Evolutionary conservation across 2,329 filamentous ascomycete species (phyloP).

Genomic region (Aphanocladium album): DNA sequence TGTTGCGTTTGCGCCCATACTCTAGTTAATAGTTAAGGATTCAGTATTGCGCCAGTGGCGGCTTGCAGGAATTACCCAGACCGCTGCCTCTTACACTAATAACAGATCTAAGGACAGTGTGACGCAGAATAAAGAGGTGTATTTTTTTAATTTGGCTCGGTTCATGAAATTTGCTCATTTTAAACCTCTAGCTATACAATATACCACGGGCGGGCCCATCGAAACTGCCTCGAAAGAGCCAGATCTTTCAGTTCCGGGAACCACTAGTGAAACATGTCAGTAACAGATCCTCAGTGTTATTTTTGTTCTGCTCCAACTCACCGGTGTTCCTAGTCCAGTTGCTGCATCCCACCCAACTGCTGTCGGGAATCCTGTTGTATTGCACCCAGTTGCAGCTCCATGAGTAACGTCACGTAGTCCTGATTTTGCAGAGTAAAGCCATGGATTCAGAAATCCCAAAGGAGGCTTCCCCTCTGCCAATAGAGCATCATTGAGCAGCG

Average conservation of each 20-base stretch:
- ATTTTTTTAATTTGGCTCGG: too few relatives aligned
- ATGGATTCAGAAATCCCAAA: constrained; percentile 59
- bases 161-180: too few relatives aligned
- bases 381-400: constrained; percentile 2
- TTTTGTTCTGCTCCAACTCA: not conserved
- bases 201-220: constrained; percentile 9
- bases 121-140: too few relatives aligned
- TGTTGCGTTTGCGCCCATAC: too few relatives aligned
- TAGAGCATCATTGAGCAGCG: constrained; percentile 60
- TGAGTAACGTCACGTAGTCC: constrained; percentile 16
- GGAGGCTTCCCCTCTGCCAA: constrained; percentile 46
- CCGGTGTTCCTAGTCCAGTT: constrained; percentile 30
- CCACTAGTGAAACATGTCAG: not conserved
- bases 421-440: constrained; percentile 40
- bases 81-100: too few relatives aligned
- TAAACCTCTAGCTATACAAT: not conserved
- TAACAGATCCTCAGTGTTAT: too few relatives aligned
- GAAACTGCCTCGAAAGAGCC: not conserved
- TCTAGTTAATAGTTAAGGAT: too few relatives aligned
- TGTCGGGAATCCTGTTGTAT: constrained; percentile 3
- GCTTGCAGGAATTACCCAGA: too few relatives aligned
- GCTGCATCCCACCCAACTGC: constrained; percentile 20
- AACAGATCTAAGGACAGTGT: too few relatives aligned
- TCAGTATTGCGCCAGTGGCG: too few relatives aligned
- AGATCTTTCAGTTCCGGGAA: constrained; percentile 9